Base-by-base conservation (phyloP, 306 rosid genomes). In the Urtica urens region DNA sequence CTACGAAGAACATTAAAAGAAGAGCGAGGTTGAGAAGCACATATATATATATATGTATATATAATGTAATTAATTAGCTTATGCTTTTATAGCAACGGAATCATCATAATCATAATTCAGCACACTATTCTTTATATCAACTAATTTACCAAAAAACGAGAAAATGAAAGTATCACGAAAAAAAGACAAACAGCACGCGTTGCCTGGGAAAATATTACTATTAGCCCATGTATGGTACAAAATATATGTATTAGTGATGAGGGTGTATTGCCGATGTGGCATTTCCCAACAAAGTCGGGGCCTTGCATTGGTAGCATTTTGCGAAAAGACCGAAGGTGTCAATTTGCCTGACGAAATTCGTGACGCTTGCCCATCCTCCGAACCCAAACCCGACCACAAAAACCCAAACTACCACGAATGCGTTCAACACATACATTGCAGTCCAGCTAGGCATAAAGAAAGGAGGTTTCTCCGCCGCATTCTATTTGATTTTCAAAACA, bases 341-440 rank as follows among this genome's bases (percentile, higher is more conserved):
- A 38, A 92, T 75, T 64, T 92, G 99, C 50, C 24, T 68, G 6
- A 92, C 62, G 48, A 92, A 81, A 62, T 85, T 92, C 57, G 94
- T 62, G 76, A 92, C 17, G 64, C 99, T 92, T 37, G 99, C 99
- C 94, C 94, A 92, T 64, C 99, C 99, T 28, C 99, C 99, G 51
- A 92, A 85, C 67, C 96, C 99, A 37, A 92, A 92, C 22, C 99
- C 99, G 30, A 92, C 69, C 51, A 85, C 83, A 1, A 79, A 33
- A 53, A 82, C 76, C 99, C 99, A 92, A 35, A 67, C 67, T 44
- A 85, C 94, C 23, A 92, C 37, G 43, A 85, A 82, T 14, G 81
- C 40, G 67, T 92, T 85, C 4, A 85, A 0, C 6, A 78, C 77
- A 46, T 55, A 92, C 94, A 92, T 79, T 3, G 67, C 94, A 3